Evolutionary conservation across 2,329 filamentous ascomycete genomes (phyloP), one percentile per base, ranked within the genome.

Genomic region (Catunica adiposa): DNA sequence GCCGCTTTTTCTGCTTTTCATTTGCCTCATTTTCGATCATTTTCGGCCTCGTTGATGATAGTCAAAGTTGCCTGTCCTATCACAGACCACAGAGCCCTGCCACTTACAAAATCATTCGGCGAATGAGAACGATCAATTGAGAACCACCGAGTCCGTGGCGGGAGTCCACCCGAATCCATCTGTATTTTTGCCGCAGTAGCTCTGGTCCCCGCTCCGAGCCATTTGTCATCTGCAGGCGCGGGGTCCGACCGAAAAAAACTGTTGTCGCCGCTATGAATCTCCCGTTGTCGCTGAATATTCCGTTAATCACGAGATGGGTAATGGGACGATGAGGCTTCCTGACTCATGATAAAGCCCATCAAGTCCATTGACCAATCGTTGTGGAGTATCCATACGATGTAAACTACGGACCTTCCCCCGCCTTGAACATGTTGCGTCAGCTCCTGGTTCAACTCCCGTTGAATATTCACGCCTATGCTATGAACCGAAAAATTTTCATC

Each of bases 31-130:
- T 50, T 44, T 37, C 52, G 48, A 31, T 34, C 44, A 51, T 63
- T 60, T 61, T 61, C 63, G 59, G 60, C 64, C 63, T 63, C 62
- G 61, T 61, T 61, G 59, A 59, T 64, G 63, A 63, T 59, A 62
- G 61, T 53, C 55, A 59, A 58, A 47, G 55, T 53, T 58, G 50
- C 23, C 40, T 51, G 52, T 34, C 56, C 52, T 56, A 53, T 59
- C 38, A 54, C 53, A 59, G 50, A 54, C 40, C 53, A 34, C 26
- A 47, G 29, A 47, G 53, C 53, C 53, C 53, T 54, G 53, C 23
- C 53, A 54, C 38, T 54, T 54, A 54, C 17, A 48, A 47, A n/a
- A 47, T 15, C 53, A 20, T 34, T 38, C 40, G 17, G 26, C 53
- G 44, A 54, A 54, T 54, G 17, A 54, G 42, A 54, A n/a, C 20